A percentile compares a stretch with the other conserved stretches of the same genome.
These are phyloP conservation scores for Backusella morwellensis DNA, from an alignment of 192 early-diverging fungal species.

Conservation along the genomic window DNA sequence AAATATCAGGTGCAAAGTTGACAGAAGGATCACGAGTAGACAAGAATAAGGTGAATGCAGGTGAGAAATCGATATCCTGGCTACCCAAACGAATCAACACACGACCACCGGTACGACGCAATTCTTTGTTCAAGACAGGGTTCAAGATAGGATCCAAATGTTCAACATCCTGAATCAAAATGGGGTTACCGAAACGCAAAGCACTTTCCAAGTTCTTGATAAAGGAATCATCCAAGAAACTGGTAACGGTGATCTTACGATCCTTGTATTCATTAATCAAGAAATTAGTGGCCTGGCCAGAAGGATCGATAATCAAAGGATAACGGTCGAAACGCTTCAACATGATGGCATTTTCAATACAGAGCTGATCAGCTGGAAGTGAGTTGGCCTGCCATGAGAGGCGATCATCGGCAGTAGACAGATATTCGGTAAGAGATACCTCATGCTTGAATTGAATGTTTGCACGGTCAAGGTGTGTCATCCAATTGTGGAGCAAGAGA, in stretches of 20 bases:
- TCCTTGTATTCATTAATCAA: conserved; percentile 83
- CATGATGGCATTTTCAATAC: conserved; percentile 99
- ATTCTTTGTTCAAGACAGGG: conserved; percentile 95
- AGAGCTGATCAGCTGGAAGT: conserved; percentile 88
- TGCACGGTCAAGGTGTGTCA: conserved; percentile 62
- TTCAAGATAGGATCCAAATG: conserved; percentile 97
- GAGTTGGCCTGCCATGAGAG: conserved; percentile 84
- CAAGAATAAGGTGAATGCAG: conserved; percentile 92
- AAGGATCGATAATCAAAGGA: conserved; percentile 97
- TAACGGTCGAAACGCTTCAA: conserved; percentile 93
- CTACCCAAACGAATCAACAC: conserved; percentile 93
- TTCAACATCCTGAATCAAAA: conserved; percentile 97
- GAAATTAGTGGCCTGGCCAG: conserved; percentile 89
- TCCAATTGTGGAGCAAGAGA: conserved; percentile 78
- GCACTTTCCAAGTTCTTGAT: conserved; percentile 97
- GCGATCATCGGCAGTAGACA: conserved; percentile 90
- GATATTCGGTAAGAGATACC: conserved; percentile 84
- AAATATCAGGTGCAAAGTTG: conserved; percentile 94
- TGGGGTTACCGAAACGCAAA: conserved; percentile 96
- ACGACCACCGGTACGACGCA: conserved; percentile 94
- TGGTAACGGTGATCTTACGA: conserved; percentile 89
- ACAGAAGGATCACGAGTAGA: conserved; percentile 94
- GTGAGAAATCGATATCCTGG: conserved; percentile 99
- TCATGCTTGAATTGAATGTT: conserved; percentile 74
- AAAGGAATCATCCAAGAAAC: conserved; percentile 97